Base-by-base conservation (phyloP, 768 basidiomycete species). In the Termitomyces sp. region DNA sequence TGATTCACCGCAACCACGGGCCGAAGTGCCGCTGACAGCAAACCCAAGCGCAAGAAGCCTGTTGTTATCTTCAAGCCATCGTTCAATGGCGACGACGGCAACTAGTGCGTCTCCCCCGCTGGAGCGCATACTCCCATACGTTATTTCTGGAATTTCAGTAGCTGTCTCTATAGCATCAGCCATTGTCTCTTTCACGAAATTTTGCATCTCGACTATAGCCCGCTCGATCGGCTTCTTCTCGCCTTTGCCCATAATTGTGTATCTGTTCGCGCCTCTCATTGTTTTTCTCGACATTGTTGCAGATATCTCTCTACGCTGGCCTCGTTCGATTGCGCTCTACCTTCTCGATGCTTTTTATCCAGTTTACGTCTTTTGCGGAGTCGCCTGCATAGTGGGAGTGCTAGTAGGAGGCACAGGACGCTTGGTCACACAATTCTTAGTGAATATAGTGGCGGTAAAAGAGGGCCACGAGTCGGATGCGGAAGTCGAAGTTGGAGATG, bases 291-390 rank as follows among this genome's bases (percentile, higher is more conserved):
- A 79, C 12, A 64, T 83, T 25, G 19, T 75, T 7, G 57, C 77
- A 23, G 73, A 79, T 45, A 38, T 78, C 23, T 70, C 80, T 54
- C 40, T 87, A 3, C 67, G 72, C 59, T 70, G 74, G 21, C 86
- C 86, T 0, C 79, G 77, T 61, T 59, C 64, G 12, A 64, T 77
- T 35, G 59, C 69, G 21, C 48, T 68, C 6, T 76, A 71, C 64
- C 54, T 79, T 27, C 65, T 78, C 17, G 74, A 78, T 7, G 72
- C 75, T 10, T 50, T 85, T 1, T 82, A 80, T 46, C 84, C 84
- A 0, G 50, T 84, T 34, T 86, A 85, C 60, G 76, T 84, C 14
- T 78, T 85, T 57, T 76, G 73, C 38, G 82, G 82, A 1, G 76
- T 81, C 1, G 83, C 84, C 1, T 83, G 80, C 59, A 78, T 86